Evolutionary conservation across 805 yeast genomes (phyloP).

Genomic region (Wickerhamomyces chambardii): DNA sequence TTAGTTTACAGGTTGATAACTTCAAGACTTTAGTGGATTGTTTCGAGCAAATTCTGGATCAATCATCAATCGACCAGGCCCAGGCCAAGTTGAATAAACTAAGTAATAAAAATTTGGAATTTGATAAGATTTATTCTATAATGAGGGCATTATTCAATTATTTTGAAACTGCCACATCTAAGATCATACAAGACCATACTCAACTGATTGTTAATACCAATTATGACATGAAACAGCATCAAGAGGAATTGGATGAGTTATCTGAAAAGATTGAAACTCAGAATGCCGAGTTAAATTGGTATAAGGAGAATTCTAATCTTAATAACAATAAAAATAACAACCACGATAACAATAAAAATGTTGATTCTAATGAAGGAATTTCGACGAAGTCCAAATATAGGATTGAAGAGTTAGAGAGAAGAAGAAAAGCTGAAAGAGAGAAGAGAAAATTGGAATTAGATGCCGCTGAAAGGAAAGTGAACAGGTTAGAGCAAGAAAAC

Average conservation of each 20-base stretch:
- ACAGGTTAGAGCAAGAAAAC: conserved; percentile 49
- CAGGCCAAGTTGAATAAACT: conserved; percentile 36
- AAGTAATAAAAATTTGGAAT: conserved; percentile 19
- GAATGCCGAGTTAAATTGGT: conserved; percentile 11
- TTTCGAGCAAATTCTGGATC: conserved; percentile 48
- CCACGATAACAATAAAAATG: too few relatives aligned
- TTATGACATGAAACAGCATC: background rate
- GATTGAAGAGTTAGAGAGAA: conserved; percentile 49
- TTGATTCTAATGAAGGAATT: conserved; percentile 2
- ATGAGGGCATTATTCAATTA: conserved; percentile 40
- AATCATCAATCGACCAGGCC: conserved; percentile 51
- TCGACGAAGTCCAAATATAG: conserved; percentile 36
- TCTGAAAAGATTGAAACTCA: background rate
- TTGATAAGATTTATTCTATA: conserved; percentile 19
- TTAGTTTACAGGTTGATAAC: conserved; percentile 31
- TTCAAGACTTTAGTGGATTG: conserved; percentile 40
- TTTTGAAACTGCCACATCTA: conserved; percentile 50
- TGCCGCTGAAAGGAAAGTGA: conserved; percentile 42
- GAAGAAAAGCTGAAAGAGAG: conserved; percentile 69
- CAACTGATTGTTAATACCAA: conserved; percentile 12
- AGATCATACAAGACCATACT: conserved; percentile 49
- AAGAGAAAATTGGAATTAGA: conserved; percentile 52
- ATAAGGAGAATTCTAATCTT: conserved; percentile 5
- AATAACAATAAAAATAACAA: conserved; percentile 5
- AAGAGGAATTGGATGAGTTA: conserved; percentile 2